Conservation (phyloP, 2,329 filamentous ascomycete species). For the Clathrospora elynae region DNA sequence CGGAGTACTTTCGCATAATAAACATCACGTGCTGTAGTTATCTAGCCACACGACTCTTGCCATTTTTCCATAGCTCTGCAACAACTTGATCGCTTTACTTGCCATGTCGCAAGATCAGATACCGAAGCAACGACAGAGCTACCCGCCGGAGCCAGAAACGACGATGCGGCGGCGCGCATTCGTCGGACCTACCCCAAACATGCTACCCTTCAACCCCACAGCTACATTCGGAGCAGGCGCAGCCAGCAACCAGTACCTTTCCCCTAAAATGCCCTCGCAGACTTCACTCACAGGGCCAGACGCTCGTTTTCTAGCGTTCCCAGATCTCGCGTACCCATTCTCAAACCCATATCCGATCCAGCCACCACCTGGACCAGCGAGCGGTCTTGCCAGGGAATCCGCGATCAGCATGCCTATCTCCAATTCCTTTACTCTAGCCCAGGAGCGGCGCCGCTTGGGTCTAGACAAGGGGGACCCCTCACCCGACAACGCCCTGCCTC, state of each 20-base stretch:
- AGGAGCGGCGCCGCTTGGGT: neutral
- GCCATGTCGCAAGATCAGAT: neutral
- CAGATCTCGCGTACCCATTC: neutral
- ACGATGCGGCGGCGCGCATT: neutral
- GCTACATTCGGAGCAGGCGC: neutral
- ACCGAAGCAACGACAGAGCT: neutral
- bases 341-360: neutral
- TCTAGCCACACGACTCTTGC: neutral
- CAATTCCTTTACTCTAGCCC: no score
- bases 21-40: neutral
- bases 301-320: neutral
- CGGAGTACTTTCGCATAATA: neutral
- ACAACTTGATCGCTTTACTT: neutral
- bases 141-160: neutral
- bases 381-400: neutral
- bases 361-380: neutral
- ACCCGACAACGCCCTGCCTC: neutral
- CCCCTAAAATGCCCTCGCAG: neutral
- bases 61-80: no score
- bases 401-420: no score
- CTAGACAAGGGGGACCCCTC: neutral
- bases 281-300: no score
- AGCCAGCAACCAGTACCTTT: neutral
- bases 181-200: slow-evolving; percentile 6
- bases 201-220: slow-evolving; percentile 1